Conservation (phyloP, 164 flowering plant genomes). For the Chloranthus sessilifolius region DNA sequence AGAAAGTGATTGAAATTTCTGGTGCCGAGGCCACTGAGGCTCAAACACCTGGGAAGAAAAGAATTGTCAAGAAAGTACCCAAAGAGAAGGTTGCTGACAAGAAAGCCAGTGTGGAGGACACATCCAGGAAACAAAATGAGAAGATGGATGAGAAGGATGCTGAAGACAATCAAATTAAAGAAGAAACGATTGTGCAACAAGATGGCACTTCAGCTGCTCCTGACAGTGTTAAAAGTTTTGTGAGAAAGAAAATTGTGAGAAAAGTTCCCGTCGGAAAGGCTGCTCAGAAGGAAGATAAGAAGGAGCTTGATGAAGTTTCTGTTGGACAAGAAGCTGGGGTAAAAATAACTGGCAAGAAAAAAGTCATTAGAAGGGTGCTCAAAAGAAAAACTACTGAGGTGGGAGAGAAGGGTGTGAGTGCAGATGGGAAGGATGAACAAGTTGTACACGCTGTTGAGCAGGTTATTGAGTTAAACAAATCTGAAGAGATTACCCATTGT, state of each 20-base stretch:
- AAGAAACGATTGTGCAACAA: slow-evolving; percentile 25
- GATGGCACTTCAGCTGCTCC: slow-evolving; percentile 31
- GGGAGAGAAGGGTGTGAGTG: neutral
- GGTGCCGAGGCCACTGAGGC: slow-evolving; percentile 21
- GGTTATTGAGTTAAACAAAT: too few relatives aligned
- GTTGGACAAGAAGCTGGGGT: slow-evolving; percentile 24
- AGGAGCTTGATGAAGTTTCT: slow-evolving; percentile 22
- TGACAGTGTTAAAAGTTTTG: slow-evolving; percentile 22
- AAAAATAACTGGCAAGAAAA: slow-evolving; percentile 49
- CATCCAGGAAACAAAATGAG: slow-evolving; percentile 21
- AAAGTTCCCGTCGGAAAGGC: slow-evolving; percentile 30
- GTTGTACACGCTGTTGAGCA: too few relatives aligned
- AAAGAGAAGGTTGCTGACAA: slow-evolving; percentile 54
- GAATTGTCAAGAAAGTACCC: slow-evolving; percentile 55
- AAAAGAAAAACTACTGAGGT: neutral
- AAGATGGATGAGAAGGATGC: slow-evolving; percentile 28
- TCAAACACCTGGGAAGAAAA: slow-evolving; percentile 56
- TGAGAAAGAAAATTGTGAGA: slow-evolving; percentile 30
- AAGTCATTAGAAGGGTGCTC: slow-evolving; percentile 43
- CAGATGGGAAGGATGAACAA: neutral
- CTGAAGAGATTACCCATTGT: too few relatives aligned
- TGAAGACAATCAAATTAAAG: slow-evolving; percentile 21
- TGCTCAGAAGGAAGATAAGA: slow-evolving; percentile 16
- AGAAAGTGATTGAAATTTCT: slow-evolving; percentile 26
- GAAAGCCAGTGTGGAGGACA: slow-evolving; percentile 20